A percentile compares a stretch with the other conserved stretches of the same genome.
Conservation (phyloP, 352 stramenopile genomes). For the Salisapilia sapeloensis region DNA sequence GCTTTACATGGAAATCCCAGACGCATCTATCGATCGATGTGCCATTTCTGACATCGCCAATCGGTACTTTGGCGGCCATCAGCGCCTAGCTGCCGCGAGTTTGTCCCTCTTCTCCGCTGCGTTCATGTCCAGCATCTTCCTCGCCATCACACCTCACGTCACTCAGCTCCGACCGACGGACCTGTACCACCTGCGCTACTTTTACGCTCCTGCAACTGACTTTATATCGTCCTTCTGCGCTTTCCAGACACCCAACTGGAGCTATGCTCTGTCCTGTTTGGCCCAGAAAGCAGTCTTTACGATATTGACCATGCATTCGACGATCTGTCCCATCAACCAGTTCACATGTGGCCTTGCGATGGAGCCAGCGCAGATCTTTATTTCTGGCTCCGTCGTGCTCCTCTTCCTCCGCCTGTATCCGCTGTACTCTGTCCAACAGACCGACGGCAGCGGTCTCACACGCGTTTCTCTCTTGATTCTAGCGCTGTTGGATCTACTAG, state of each 20-base stretch:
- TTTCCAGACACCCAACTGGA: constrained; percentile 42
- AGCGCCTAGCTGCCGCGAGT: constrained; percentile 28
- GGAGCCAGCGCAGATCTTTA: constrained; percentile 25
- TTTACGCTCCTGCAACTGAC: constrained; percentile 40
- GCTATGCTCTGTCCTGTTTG: constrained; percentile 44
- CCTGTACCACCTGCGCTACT: constrained; percentile 29
- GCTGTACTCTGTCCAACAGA: constrained; percentile 4
- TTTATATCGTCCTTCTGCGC: constrained; percentile 34
- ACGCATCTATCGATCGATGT: constrained; percentile 2
- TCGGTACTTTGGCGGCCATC: constrained; percentile 13
- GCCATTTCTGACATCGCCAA: constrained; percentile 1
- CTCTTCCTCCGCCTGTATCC: constrained; percentile 24
- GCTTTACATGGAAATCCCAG: constrained; percentile 2
- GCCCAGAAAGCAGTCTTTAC: constrained; percentile 53
- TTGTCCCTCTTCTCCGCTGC: constrained; percentile 12
- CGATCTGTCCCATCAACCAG: constrained; percentile 52
- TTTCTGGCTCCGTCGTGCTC: constrained; percentile 32
- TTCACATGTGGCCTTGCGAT: constrained; percentile 33
- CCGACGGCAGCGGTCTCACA: constrained; percentile 1
- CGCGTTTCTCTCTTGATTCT: constrained; percentile 18
- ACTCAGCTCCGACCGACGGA: constrained; percentile 25
- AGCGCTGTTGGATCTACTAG: constrained; percentile 46
- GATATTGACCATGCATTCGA: constrained; percentile 43
- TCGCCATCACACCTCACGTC: constrained; percentile 21
- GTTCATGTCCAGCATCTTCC: constrained; percentile 13